These are phyloP conservation scores for Teunomyces panamensis DNA, from an alignment of 805 yeast species.

Conservation along the genomic window DNA sequence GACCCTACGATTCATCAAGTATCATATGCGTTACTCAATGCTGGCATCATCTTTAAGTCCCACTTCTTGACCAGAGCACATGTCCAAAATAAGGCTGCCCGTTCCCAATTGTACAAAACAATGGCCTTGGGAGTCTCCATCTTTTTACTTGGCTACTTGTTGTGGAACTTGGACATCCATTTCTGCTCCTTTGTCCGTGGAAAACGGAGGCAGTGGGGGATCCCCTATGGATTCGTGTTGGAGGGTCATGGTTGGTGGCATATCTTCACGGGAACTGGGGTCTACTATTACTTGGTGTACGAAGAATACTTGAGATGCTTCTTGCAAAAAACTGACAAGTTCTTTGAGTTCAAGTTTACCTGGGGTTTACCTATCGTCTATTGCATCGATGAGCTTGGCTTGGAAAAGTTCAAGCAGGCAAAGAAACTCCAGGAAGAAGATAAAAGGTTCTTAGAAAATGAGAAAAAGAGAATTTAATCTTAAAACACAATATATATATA, in stretches of 20 bases:
- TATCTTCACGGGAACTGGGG: slow-evolving; percentile 78
- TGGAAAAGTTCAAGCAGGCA: slow-evolving; percentile 15
- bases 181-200: slow-evolving; percentile 60
- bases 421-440: slow-evolving; percentile 14
- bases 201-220: slow-evolving; percentile 63
- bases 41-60: slow-evolving; percentile 65
- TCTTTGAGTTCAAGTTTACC: slow-evolving; percentile 57
- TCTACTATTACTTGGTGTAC: slow-evolving; percentile 78
- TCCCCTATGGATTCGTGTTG: slow-evolving; percentile 80
- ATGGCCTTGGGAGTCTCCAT: slow-evolving; percentile 58
- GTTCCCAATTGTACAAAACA: slow-evolving; percentile 49
- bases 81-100: slow-evolving; percentile 50
- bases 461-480: slow-evolving; percentile 12
- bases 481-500: slow-evolving; percentile 4
- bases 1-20: slow-evolving; percentile 89
- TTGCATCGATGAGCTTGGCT: slow-evolving; percentile 23
- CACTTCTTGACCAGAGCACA: slow-evolving; percentile 46
- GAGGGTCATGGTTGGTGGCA: slow-evolving; percentile 99
- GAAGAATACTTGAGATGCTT: slow-evolving; percentile 72
- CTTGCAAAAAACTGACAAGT: slow-evolving; percentile 53
- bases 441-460: neutral
- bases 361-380: slow-evolving; percentile 38
- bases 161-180: slow-evolving; percentile 90
- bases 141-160: slow-evolving; percentile 70
- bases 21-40: slow-evolving; percentile 76